A percentile compares a stretch with the other conserved stretches of the same genome.
These are phyloP conservation scores for Colletotrichum sublineola DNA, from an alignment of 2,329 filamentous ascomycete species.

Conservation along the genomic window DNA sequence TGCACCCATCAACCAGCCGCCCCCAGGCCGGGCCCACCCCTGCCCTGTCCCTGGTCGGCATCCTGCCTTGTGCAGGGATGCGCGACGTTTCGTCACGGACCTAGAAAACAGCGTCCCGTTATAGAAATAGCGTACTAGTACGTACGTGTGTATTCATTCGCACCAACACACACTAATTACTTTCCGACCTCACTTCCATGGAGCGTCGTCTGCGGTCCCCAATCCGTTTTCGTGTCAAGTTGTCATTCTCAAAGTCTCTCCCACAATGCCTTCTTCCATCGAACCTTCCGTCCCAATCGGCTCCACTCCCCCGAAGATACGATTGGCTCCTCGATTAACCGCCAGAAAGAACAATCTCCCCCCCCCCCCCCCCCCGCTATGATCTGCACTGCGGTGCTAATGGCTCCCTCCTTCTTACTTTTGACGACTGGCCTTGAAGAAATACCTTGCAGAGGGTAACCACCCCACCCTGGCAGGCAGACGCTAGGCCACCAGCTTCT, in stretches of 20 bases:
- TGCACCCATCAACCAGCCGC: not conserved
- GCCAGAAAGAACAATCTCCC: constrained; percentile 16
- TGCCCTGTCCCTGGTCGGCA: constrained; percentile 33
- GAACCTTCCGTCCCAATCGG: not conserved
- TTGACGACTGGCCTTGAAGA: not conserved
- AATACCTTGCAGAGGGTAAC: not conserved
- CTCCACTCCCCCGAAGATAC: constrained; percentile 29
- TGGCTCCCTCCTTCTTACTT: not conserved
- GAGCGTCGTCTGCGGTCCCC: too few relatives aligned
- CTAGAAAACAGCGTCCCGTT: constrained; percentile 23
- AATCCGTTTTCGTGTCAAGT: not conserved
- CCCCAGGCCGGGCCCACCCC: not conserved
- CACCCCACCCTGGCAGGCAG: not conserved
- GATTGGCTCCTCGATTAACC: constrained; percentile 21
- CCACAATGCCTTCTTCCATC: constrained; percentile 1
- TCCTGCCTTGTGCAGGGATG: constrained; percentile 20
- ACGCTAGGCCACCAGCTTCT: constrained; percentile 27
- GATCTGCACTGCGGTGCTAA: constrained; percentile 12
- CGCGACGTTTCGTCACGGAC: constrained; percentile 34
- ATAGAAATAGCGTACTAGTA: not conserved
- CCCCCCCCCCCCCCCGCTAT: not conserved
- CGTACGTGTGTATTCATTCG: not conserved
- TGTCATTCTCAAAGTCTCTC: not conserved
- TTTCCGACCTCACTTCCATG: not conserved
- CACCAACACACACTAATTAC: not conserved